These are phyloP conservation scores for Jacaranda copaia DNA, from an alignment of 257 asterid genomes.

Conservation along the genomic window DNA sequence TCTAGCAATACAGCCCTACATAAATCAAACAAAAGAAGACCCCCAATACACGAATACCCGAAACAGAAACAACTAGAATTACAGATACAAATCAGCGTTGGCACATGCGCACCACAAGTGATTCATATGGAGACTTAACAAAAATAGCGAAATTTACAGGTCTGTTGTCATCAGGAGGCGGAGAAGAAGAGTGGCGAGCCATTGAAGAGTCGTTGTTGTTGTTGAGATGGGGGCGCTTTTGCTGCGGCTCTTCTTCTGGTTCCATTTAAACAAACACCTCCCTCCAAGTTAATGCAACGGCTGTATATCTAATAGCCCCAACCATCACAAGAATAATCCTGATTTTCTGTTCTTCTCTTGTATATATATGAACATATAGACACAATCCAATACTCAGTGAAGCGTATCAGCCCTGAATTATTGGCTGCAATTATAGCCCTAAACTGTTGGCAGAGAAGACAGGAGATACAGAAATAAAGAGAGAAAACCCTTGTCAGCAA, in stretches of 20 bases:
- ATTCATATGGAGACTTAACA: background rate
- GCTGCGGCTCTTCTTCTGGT: slow-evolving; percentile 70
- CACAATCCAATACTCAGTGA: slow-evolving; percentile 27
- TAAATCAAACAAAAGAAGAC: background rate
- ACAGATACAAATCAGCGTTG: slow-evolving; percentile 6
- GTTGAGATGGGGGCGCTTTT: slow-evolving; percentile 72
- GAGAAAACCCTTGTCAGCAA: background rate
- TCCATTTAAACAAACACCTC: slow-evolving; percentile 56
- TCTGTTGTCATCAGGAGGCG: slow-evolving; percentile 66
- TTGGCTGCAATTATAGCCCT: background rate
- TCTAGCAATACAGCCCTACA: background rate
- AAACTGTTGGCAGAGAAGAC: background rate
- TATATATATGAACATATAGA: background rate
- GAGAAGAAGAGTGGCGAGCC: slow-evolving; percentile 69
- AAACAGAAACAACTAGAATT: background rate
- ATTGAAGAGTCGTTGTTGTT: slow-evolving; percentile 53
- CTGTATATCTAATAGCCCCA: slow-evolving; percentile 34
- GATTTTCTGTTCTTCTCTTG: slow-evolving; percentile 30
- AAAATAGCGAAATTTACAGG: slow-evolving; percentile 50
- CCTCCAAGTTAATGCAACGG: slow-evolving; percentile 30
- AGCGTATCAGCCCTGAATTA: slow-evolving; percentile 9
- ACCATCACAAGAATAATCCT: slow-evolving; percentile 44
- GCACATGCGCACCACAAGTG: background rate
- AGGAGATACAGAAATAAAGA: background rate
- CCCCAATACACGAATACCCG: background rate